A percentile compares a stretch with the other conserved stretches of the same genome.
Conservation (phyloP, 2,329 filamentous ascomycete genomes). For the Paecilomyces sp. region DNA sequence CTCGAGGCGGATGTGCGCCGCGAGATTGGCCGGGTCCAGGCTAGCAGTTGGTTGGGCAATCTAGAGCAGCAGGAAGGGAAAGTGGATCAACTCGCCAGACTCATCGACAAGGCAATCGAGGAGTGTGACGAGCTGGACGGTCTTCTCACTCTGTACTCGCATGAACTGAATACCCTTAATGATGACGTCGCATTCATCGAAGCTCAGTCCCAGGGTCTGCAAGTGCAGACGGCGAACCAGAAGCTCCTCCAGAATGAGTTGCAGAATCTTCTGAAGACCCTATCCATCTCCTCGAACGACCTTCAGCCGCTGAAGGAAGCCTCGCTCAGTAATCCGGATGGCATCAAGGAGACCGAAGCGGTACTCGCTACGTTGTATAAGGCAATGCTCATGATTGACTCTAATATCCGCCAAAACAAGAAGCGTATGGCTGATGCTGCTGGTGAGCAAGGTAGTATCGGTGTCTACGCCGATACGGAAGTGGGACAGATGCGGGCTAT, state of each 20-base stretch:
- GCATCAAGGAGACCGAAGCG: constrained; percentile 69
- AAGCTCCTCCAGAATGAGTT: constrained; percentile 88
- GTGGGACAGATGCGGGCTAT: constrained; percentile 83
- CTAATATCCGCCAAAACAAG: constrained; percentile 57
- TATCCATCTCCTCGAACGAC: constrained; percentile 73
- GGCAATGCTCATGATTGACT: constrained; percentile 90
- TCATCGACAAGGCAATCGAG: constrained; percentile 82
- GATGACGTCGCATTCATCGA: constrained; percentile 97
- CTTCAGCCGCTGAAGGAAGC: constrained; percentile 67
- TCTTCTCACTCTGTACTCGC: constrained; percentile 84
- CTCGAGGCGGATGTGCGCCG: constrained; percentile 77
- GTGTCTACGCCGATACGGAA: constrained; percentile 65
- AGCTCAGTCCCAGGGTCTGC: constrained; percentile 90
- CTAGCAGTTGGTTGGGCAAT: constrained; percentile 83
- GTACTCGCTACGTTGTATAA: constrained; percentile 78
- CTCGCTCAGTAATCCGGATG: constrained; percentile 62
- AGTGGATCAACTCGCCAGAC: constrained; percentile 74
- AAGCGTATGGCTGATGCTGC: constrained; percentile 41
- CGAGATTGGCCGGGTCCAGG: constrained; percentile 83
- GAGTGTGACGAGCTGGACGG: constrained; percentile 97
- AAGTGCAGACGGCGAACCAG: constrained; percentile 95
- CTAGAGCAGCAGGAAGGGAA: constrained; percentile 81
- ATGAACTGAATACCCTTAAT: constrained; percentile 86
- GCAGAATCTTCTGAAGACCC: constrained; percentile 79
- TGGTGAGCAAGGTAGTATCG: constrained; percentile 30